Conservation (phyloP, 352 stramenopile species). For the Pythium guiyangense region DNA sequence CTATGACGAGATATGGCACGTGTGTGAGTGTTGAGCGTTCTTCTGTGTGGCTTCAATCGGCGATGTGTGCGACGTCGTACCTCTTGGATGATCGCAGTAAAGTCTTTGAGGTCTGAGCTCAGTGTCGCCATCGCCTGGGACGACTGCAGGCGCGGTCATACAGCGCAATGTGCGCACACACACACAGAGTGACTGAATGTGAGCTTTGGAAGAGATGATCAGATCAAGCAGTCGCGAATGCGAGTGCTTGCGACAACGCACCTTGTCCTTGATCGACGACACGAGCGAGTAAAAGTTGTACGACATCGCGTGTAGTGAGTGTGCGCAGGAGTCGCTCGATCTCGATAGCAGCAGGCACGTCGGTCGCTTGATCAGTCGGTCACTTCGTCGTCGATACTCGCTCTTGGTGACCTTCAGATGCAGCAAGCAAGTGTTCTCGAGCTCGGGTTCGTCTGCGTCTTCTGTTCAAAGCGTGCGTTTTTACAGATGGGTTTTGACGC, state of each 20-base stretch:
- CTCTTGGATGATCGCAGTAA: conserved; percentile 62
- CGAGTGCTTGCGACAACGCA: conserved; percentile 4
- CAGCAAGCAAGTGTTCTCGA: no score
- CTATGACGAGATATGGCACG: conserved; percentile 4
- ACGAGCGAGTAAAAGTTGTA: conserved; percentile 43
- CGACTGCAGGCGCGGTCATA: conserved; percentile 22
- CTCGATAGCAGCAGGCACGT: no score
- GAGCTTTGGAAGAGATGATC: not conserved
- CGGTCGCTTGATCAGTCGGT: no score
- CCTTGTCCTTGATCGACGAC: conserved; percentile 33
- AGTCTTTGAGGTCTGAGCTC: conserved; percentile 68
- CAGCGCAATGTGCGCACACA: not conserved
- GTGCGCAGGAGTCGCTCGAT: no score
- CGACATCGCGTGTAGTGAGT: conserved; percentile 21
- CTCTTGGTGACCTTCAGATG: no score
- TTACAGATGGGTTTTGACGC: no score
- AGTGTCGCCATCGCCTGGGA: conserved; percentile 70
- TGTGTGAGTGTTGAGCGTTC: not conserved
- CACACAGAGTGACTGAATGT: not conserved
- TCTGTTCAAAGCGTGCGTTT: no score
- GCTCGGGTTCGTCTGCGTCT: no score
- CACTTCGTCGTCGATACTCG: no score
- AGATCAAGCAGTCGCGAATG: not conserved
- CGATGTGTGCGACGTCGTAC: conserved; percentile 15
- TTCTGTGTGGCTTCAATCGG: not conserved